These are phyloP conservation scores for Juglanconis sp. DNA, from an alignment of 2,329 filamentous ascomycete genomes.

Conservation along the genomic window DNA sequence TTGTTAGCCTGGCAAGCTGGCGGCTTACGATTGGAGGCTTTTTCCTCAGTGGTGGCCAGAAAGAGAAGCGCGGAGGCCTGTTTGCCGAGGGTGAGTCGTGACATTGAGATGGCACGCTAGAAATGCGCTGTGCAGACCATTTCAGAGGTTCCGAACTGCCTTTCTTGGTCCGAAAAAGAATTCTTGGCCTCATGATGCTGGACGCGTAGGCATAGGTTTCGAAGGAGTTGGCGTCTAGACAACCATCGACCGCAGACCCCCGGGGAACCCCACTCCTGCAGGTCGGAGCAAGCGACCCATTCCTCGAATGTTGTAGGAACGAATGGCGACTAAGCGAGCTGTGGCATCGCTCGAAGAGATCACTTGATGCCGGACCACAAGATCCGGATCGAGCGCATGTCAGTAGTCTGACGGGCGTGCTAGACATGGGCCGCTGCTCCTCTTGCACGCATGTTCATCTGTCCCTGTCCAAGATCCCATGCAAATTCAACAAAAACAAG, in stretches of 20 bases:
- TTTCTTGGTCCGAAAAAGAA: not conserved
- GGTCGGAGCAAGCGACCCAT: not conserved
- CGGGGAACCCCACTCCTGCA: not conserved
- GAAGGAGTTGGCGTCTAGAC: too few species aligned
- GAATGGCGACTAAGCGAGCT: not conserved
- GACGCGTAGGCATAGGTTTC: not conserved
- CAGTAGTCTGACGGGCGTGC: too few species aligned
- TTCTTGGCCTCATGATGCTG: not conserved
- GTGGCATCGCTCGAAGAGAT: not conserved
- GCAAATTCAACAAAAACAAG: not conserved
- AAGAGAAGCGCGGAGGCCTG: constrained; percentile 7
- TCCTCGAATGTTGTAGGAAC: too few species aligned
- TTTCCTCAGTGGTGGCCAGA: not conserved
- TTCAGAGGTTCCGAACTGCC: constrained; percentile 8
- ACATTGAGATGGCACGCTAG: not conserved
- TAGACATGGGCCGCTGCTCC: not conserved
- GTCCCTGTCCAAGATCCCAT: too few species aligned
- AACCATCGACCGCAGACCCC: too few species aligned
- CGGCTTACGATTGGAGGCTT: constrained; percentile 8
- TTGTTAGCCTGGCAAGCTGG: not conserved
- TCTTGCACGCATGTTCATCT: too few species aligned
- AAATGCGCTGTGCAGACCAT: not conserved
- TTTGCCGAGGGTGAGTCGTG: constrained; percentile 3
- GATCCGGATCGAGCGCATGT: too few species aligned
- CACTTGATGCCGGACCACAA: too few species aligned